Evolutionary conservation across 192 early-diverging fungal species (phyloP).

Genomic region (Neocallimastix lanati): DNA sequence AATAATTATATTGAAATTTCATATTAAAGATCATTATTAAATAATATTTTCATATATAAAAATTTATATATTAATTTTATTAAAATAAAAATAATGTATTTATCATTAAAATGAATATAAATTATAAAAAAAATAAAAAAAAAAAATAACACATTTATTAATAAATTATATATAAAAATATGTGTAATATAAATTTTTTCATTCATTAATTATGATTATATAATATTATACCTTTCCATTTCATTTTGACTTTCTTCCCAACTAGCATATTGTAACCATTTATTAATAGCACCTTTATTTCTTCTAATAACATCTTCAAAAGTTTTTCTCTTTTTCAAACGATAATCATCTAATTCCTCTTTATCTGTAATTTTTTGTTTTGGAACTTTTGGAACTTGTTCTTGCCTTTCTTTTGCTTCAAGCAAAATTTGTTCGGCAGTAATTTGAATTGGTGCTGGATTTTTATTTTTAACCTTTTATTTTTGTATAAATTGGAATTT

Average conservation of each 20-base stretch:
- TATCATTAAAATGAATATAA: too few species aligned
- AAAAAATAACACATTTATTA: too few species aligned
- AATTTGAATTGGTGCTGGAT: constrained; percentile 90
- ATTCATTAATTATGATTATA: too few species aligned
- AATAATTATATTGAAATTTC: too few species aligned
- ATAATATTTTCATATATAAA: too few species aligned
- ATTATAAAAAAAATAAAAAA: too few species aligned
- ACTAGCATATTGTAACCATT: constrained; percentile 86
- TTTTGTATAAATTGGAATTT: neutral
- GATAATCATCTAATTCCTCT: constrained; percentile 84
- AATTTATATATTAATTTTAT: too few species aligned
- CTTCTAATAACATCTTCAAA: constrained; percentile 82
- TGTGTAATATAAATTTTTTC: too few species aligned
- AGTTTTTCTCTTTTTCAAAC: constrained; percentile 71
- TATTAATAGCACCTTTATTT: constrained; percentile 67
- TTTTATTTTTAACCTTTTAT: constrained; percentile 87
- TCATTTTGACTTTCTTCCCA: constrained; percentile 92
- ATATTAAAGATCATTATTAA: too few species aligned
- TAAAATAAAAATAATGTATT: too few species aligned
- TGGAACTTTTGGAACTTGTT: constrained; percentile 41
- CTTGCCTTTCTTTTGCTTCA: constrained; percentile 67
- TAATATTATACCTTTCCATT: constrained; percentile 38
- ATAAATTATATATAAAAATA: too few species aligned
- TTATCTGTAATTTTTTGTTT: constrained; percentile 79
- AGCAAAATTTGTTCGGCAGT: constrained; percentile 96